Base-by-base conservation (phyloP, 2,329 filamentous ascomycete species). In the Neofusicoccum cordaticola region DNA sequence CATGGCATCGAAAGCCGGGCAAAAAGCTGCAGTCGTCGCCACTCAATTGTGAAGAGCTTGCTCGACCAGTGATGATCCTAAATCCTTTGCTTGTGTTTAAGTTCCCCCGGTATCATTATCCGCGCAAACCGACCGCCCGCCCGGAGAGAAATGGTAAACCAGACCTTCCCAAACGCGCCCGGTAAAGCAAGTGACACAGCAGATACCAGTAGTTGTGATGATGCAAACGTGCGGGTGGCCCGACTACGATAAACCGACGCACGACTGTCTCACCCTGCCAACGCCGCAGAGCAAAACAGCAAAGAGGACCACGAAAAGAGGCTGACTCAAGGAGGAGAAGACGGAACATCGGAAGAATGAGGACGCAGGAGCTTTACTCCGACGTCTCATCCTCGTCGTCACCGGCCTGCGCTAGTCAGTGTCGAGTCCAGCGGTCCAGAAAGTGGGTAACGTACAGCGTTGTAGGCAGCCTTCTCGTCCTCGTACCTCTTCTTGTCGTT, bases 401-500 rank as follows among this genome's bases (percentile, higher is more conserved):
- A 48, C 67, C 72, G 66, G 70, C 67, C 66, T 73, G 31, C 15
- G 13, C 17, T 41, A 31, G 64, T 37, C 27, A 45, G 41, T 34
- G 3, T 34, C 27, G 8, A 15, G 31, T 19, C 47, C 7, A 27
- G 19, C 9, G 19, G 5, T 12, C 22, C 47, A 4, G 39, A 61
- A 31, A 65, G 58, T 56, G 44, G 45, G 39, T n/a, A 12, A 72
- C 71, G 67, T 74, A 77, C 76, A 31, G 68, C 67, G 42, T 60
- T 69, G 68, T 78, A 99, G 70, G 87, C 91, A 71, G 90, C 89
- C 87, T 99, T 99, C 87, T 98, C 93, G 72, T 97, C 92, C 81
- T 98, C 94, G 79, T 98, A 99, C 68, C 95, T 90, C 90, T 98
- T 97, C 92, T 98, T 99, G 83, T 99, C 95, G 69, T 90, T 85